Conservation (phyloP, 208 protist genomes). For the Blastocrithidia nonstop region DNA sequence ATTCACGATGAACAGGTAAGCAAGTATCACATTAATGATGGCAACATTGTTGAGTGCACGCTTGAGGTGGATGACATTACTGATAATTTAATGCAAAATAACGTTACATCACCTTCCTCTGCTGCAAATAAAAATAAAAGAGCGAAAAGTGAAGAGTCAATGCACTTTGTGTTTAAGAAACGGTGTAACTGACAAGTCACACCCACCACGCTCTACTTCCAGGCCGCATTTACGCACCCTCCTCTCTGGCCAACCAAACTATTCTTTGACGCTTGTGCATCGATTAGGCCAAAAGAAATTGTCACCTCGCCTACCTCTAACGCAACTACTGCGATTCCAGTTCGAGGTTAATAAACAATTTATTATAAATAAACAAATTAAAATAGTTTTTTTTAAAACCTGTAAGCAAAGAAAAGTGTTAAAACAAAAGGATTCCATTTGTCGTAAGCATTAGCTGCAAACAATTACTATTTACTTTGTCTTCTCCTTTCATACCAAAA, state of each 20-base stretch:
- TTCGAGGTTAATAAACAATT: background rate
- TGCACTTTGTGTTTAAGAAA: slow-evolving; percentile 17
- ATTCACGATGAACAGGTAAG: slow-evolving; percentile 44
- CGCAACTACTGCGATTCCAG: background rate
- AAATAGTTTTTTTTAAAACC: too few relatives aligned
- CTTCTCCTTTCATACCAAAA: too few relatives aligned
- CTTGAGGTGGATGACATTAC: slow-evolving; percentile 6
- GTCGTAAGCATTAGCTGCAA: too few relatives aligned
- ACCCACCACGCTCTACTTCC: slow-evolving; percentile 53
- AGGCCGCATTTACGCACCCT: slow-evolving; percentile 23
- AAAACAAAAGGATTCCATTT: background rate
- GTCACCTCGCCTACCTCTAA: background rate
- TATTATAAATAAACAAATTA: background rate
- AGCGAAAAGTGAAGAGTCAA: slow-evolving; percentile 11
- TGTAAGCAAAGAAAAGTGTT: background rate
- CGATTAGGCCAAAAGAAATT: slow-evolving; percentile 19
- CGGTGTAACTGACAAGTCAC: slow-evolving; percentile 57
- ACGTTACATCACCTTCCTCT: background rate
- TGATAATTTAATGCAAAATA: background rate
- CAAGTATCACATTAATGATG: slow-evolving; percentile 57
- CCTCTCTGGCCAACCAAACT: slow-evolving; percentile 34
- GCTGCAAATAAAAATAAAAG: slow-evolving; percentile 10
- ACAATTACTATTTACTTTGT: too few relatives aligned
- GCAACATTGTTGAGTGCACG: slow-evolving; percentile 74
- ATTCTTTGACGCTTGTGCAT: slow-evolving; percentile 28